phyloP scores from a whole-genome alignment of 2,329 filamentous ascomycete genomes.

The Verticillium alfalfae region DNA sequence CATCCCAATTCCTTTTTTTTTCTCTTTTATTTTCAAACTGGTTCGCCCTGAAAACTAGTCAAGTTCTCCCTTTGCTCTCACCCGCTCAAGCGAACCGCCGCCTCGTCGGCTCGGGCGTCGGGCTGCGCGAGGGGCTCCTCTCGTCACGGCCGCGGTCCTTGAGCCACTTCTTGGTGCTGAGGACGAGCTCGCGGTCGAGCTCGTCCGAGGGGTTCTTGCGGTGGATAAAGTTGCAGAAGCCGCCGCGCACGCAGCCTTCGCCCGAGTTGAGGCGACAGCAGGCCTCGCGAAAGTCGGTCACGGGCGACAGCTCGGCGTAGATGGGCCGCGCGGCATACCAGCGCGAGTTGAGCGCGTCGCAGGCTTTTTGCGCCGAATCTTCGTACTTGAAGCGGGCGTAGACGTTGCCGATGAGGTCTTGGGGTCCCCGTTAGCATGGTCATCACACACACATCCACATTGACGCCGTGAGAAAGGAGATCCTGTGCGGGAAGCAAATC shows the following conservation, averaged over 20 bases:
- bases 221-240: constrained; percentile 99
- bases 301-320: constrained; percentile 94
- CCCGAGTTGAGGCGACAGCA: constrained; percentile 93
- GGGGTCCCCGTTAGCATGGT: constrained; percentile 16
- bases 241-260: constrained; percentile 90
- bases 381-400: constrained; percentile 99
- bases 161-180: constrained; percentile 96
- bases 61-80: not conserved
- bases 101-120: constrained; percentile 77
- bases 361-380: constrained; percentile 87
- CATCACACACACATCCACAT: not conserved
- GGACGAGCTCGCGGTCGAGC: constrained; percentile 78
- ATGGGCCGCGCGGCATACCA: constrained; percentile 98
- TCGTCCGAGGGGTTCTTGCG: constrained; percentile 89
- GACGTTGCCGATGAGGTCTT: constrained; percentile 95
- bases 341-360: constrained; percentile 86
- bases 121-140: constrained; percentile 74
- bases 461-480: not conserved
- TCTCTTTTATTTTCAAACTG: no score
- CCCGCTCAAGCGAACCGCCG: constrained; percentile 53
- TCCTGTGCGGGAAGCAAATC: constrained; percentile 8
- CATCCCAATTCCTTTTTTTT: no score
- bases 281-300: constrained; percentile 96
- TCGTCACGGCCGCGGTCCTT: constrained; percentile 78
- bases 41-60: no score